Evolutionary conservation across 345 rosid species (phyloP).

Genomic region (Mallotus nudiflorus): DNA sequence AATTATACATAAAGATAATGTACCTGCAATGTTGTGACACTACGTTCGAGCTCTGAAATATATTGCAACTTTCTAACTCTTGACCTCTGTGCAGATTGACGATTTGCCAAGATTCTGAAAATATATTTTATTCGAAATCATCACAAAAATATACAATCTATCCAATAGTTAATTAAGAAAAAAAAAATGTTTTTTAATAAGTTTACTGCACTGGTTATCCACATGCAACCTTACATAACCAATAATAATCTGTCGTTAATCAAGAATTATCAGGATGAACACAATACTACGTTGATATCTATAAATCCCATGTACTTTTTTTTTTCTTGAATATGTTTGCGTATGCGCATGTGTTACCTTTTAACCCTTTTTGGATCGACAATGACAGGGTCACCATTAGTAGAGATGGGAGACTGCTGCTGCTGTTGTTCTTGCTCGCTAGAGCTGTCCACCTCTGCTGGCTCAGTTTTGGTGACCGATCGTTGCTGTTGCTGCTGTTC

Average conservation of each 20-base stretch:
- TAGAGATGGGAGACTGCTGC: conserved; percentile 31
- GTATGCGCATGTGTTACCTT: conserved; percentile 40
- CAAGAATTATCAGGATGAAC: background rate
- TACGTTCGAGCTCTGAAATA: conserved; percentile 62
- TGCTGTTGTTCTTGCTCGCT: conserved; percentile 36
- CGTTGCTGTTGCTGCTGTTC: conserved; percentile 32
- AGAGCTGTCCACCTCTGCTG: conserved; percentile 56
- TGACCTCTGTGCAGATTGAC: conserved; percentile 79
- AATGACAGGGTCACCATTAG: conserved; percentile 44
- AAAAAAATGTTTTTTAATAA: too few relatives aligned
- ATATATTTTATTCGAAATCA: too few relatives aligned
- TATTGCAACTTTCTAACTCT: conserved; percentile 66
- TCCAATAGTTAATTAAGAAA: too few relatives aligned
- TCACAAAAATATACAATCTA: too few relatives aligned
- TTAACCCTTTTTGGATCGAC: conserved; percentile 86
- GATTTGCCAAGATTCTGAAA: conserved; percentile 63
- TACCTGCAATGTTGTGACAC: conserved; percentile 64
- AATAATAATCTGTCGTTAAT: background rate
- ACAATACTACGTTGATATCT: background rate
- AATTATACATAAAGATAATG: background rate
- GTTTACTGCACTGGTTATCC: background rate
- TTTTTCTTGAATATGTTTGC: background rate
- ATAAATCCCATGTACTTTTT: too few relatives aligned
- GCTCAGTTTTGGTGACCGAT: conserved; percentile 30
- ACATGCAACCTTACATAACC: background rate